Evolutionary conservation across 2,329 filamentous ascomycete species (phyloP).

Genomic region (Cladophialophora psammophila): DNA sequence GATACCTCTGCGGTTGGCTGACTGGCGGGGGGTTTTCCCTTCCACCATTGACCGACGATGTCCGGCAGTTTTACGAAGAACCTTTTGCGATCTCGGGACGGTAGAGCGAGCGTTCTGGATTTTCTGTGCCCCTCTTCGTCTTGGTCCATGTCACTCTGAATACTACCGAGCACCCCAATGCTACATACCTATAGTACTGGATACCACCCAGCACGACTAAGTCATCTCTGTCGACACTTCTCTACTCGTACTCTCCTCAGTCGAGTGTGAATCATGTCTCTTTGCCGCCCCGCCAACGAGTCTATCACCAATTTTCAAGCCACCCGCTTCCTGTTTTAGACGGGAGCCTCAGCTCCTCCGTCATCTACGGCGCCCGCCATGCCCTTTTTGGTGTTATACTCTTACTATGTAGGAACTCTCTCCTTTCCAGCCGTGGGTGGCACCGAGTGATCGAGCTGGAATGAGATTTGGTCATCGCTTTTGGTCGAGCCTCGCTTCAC

Average conservation of each 20-base stretch:
- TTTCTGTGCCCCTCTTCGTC: not conserved
- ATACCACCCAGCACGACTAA: not conserved
- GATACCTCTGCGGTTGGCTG: not conserved
- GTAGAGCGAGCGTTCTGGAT: not conserved
- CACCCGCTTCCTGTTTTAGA: slow-evolving; percentile 30
- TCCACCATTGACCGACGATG: not conserved
- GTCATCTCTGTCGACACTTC: not conserved
- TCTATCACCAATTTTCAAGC: slow-evolving; percentile 28
- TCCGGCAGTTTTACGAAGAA: not conserved
- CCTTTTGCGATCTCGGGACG: not conserved
- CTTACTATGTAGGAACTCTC: slow-evolving; percentile 7
- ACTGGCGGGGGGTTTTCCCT: not conserved
- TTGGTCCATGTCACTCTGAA: slow-evolving; percentile 3
- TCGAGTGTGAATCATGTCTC: not conserved
- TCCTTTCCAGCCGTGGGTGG: slow-evolving; percentile 18
- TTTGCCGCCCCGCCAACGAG: slow-evolving; percentile 13
- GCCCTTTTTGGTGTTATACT: slow-evolving; percentile 17
- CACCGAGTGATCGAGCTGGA: slow-evolving; percentile 20
- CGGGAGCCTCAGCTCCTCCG: slow-evolving; percentile 20
- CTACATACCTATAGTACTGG: not conserved
- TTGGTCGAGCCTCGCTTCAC: slow-evolving; percentile 19
- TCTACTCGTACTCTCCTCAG: slow-evolving; percentile 4
- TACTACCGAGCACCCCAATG: not conserved
- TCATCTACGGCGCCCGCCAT: slow-evolving; percentile 22
- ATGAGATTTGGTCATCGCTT: slow-evolving; percentile 23